Conservation (phyloP, 345 rosid species). For the Eucalyptus albens region DNA sequence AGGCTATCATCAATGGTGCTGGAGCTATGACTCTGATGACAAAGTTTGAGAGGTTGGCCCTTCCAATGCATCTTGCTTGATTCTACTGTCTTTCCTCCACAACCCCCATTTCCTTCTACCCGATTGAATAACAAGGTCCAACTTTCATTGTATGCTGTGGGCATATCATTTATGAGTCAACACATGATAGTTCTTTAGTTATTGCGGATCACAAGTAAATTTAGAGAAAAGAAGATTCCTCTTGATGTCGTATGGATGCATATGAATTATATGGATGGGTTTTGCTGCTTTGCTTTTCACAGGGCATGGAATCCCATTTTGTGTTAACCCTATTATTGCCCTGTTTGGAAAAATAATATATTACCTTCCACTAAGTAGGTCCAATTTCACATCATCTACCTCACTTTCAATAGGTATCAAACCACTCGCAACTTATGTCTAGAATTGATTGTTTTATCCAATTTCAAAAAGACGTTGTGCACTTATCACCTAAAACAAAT, state of each 20-base stretch:
- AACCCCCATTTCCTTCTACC: neutral
- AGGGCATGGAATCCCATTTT: slow-evolving; percentile 25
- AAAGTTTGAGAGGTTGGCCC: slow-evolving; percentile 56
- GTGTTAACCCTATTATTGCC: no score
- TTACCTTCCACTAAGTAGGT: no score
- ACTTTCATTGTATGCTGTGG: neutral
- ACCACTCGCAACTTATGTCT: no score
- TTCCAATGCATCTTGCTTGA: neutral
- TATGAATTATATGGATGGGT: slow-evolving; percentile 51
- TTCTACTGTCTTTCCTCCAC: neutral
- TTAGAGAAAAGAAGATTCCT: slow-evolving; percentile 60
- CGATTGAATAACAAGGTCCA: neutral
- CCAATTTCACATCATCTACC: no score
- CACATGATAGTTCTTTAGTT: neutral
- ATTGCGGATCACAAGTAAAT: slow-evolving; percentile 50
- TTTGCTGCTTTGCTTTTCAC: slow-evolving; percentile 88
- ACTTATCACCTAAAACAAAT: no score
- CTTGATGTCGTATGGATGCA: slow-evolving; percentile 88
- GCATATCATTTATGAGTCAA: neutral
- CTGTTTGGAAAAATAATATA: no score
- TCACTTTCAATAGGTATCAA: no score
- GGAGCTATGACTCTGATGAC: slow-evolving; percentile 72
- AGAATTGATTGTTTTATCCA: no score
- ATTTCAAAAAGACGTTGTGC: no score
- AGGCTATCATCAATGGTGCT: slow-evolving; percentile 87